phyloP scores from a whole-genome alignment of 2,329 filamentous ascomycete species.

The Talaromyces sp. region DNA sequence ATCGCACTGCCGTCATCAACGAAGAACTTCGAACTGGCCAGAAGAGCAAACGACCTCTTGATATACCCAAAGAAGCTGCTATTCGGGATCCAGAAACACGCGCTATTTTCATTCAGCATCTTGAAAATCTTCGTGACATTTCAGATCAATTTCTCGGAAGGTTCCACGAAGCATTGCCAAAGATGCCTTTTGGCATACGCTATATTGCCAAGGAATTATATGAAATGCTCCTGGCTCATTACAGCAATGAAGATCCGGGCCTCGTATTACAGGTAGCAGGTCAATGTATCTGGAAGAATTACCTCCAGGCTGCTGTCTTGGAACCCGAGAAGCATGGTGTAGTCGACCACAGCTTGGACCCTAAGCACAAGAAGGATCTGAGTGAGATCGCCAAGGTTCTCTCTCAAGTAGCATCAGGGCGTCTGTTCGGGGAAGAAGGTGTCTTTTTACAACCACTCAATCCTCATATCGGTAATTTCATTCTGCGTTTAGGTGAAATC shows the following conservation, averaged over 20 bases:
- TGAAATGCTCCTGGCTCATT: constrained; percentile 68
- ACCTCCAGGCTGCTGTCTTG: constrained; percentile 83
- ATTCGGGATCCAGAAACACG: constrained; percentile 92
- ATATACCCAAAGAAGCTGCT: constrained; percentile 86
- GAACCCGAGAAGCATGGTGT: constrained; percentile 90
- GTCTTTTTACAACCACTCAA: constrained; percentile 94
- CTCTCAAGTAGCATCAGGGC: constrained; percentile 79
- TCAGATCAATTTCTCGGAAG: constrained; percentile 82
- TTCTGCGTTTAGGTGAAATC: constrained; percentile 71
- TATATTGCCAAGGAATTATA: constrained; percentile 85
- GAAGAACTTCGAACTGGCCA: constrained; percentile 90
- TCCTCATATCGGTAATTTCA: constrained; percentile 78
- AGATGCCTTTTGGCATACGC: constrained; percentile 88
- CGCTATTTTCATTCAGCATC: constrained; percentile 85
- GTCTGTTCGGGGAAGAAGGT: constrained; percentile 88
- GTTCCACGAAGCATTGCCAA: constrained; percentile 75
- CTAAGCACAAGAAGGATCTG: constrained; percentile 88
- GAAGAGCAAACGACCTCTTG: constrained; percentile 71
- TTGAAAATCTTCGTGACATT: constrained; percentile 90
- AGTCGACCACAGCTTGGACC: constrained; percentile 80
- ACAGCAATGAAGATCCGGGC: constrained; percentile 71
- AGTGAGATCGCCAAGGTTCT: constrained; percentile 88
- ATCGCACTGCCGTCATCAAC: constrained; percentile 91
- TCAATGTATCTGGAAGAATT: constrained; percentile 91
- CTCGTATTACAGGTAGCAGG: constrained; percentile 76